Conservation (phyloP, 495 filamentous ascomycete species). For the Astrothelium macrocarpum region DNA sequence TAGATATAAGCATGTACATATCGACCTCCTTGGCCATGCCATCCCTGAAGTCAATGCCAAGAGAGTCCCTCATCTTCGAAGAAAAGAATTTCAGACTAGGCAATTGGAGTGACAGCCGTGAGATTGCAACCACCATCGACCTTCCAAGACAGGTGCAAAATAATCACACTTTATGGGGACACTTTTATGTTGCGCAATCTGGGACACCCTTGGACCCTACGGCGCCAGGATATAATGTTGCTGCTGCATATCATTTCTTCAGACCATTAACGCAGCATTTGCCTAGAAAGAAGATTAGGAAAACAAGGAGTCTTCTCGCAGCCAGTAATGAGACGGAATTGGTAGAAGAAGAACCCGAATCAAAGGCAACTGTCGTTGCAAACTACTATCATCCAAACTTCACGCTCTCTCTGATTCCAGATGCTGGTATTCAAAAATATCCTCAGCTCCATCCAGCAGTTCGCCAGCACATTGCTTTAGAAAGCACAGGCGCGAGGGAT, state of each 20-base stretch:
- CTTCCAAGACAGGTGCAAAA: constrained; percentile 75
- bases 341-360: constrained; percentile 38
- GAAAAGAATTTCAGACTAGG: constrained; percentile 77
- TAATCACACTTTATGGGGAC: constrained; percentile 88
- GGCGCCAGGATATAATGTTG: constrained; percentile 56
- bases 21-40: constrained; percentile 62
- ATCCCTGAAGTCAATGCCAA: constrained; percentile 48
- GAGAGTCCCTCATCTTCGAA: constrained; percentile 54
- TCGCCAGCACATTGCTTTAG: constrained; percentile 67
- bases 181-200: constrained; percentile 75
- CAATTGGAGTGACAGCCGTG: constrained; percentile 68
- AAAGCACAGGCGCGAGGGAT: constrained; percentile 65
- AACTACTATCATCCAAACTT: constrained; percentile 96
- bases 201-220: constrained; percentile 68
- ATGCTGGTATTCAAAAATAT: constrained; percentile 58
- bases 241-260: constrained; percentile 69
- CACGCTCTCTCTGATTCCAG: constrained; percentile 77
- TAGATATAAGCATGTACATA: constrained; percentile 82
- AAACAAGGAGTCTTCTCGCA: constrained; percentile 76
- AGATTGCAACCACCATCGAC: constrained; percentile 64
- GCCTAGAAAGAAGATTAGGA: constrained; percentile 79
- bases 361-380: constrained; percentile 55
- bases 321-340: constrained; percentile 42
- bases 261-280: constrained; percentile 82
- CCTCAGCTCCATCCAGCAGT: constrained; percentile 62